phyloP scores from a whole-genome alignment of 2,329 filamentous ascomycete genomes.

The Stachybotrys chartarum region DNA sequence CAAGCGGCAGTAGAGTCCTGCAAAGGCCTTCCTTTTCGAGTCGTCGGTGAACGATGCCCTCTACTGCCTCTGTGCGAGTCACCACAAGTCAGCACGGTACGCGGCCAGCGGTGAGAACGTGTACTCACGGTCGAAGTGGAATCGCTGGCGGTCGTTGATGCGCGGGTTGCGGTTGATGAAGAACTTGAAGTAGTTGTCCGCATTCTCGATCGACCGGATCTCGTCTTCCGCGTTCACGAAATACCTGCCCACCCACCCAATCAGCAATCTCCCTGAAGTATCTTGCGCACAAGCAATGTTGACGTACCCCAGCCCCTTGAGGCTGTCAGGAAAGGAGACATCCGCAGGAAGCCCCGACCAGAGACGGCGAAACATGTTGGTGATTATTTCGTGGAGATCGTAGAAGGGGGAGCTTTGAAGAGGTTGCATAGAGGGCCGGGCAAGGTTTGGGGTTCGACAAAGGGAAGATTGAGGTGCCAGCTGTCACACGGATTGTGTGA shows the following conservation, averaged over 20 bases:
- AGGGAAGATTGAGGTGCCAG: neutral
- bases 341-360: conserved; percentile 65
- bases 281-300: neutral
- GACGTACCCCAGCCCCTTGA: conserved; percentile 64
- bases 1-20: conserved; percentile 55
- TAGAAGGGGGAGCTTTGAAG: neutral
- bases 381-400: too few species aligned
- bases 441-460: neutral
- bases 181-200: conserved; percentile 67
- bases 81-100: too few species aligned
- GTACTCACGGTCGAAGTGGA: conserved; percentile 62
- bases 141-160: conserved; percentile 68
- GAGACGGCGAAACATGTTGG: conserved; percentile 63
- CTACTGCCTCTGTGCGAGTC: conserved; percentile 48
- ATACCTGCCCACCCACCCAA: conserved; percentile 45
- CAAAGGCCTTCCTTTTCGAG: conserved; percentile 54
- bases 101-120: neutral
- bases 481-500: neutral
- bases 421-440: neutral
- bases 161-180: conserved; percentile 67
- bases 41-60: conserved; percentile 53
- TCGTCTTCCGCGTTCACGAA: conserved; percentile 72
- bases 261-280: neutral
- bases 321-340: conserved; percentile 54
- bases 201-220: conserved; percentile 61